phyloP scores from a whole-genome alignment of 306 rosid genomes.

The Glycine tomentella region DNA sequence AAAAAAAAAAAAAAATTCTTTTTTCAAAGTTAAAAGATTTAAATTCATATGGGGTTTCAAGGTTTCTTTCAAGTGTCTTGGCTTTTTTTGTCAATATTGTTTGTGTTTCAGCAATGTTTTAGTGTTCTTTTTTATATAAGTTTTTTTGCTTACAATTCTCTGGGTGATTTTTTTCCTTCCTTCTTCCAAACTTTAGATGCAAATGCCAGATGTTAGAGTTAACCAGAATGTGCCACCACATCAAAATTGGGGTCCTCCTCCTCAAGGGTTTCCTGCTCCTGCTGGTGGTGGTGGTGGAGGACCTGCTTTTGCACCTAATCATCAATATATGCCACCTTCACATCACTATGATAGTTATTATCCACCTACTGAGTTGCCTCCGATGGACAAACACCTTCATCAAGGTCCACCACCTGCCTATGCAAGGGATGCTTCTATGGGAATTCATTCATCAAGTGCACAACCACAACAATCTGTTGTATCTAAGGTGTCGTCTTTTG shows the following conservation, averaged over 20 bases:
- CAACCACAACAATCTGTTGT: constrained; percentile 48
- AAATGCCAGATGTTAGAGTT: constrained; percentile 40
- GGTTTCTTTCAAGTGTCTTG: not conserved
- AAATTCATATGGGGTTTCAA: too few species aligned
- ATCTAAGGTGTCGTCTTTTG: constrained; percentile 45
- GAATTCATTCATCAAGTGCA: constrained; percentile 40
- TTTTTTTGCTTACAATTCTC: not conserved
- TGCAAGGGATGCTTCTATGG: constrained; percentile 50
- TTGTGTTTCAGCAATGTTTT: not conserved
- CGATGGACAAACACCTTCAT: constrained; percentile 49
- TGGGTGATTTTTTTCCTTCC: not conserved
- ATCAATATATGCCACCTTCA: constrained; percentile 55
- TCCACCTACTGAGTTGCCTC: constrained; percentile 50
- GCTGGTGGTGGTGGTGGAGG: constrained; percentile 36
- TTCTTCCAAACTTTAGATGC: constrained; percentile 47
- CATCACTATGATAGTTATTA: constrained; percentile 55
- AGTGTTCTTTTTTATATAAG: not conserved
- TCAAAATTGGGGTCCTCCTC: constrained; percentile 54
- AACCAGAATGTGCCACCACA: constrained; percentile 53
- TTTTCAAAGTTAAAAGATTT: too few species aligned
- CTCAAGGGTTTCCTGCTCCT: constrained; percentile 51
- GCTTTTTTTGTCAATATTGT: not conserved
- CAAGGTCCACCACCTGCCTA: constrained; percentile 55
- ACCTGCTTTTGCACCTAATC: constrained; percentile 53
- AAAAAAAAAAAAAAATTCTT: too few species aligned